phyloP scores from a whole-genome alignment of 2,329 filamentous ascomycete species.

The Xylaria sp. region DNA sequence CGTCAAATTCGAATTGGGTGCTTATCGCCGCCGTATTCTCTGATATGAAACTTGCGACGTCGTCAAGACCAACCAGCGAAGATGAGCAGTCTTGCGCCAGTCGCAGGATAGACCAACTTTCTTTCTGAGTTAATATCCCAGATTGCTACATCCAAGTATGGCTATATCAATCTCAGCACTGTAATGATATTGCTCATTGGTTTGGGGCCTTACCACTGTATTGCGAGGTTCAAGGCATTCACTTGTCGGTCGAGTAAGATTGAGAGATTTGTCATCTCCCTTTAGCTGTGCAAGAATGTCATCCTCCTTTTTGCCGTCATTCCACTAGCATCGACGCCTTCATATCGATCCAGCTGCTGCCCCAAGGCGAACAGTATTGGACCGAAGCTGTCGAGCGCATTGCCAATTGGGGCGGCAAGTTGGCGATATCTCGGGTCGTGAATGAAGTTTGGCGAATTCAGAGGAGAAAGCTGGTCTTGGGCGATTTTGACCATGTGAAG shows the following conservation, averaged over 20 bases:
- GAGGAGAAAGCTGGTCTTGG: slow-evolving; percentile 32
- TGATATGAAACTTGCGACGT: slow-evolving; percentile 34
- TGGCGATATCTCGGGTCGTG: slow-evolving; percentile 35
- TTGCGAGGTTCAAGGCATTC: slow-evolving; percentile 38
- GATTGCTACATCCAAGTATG: slow-evolving; percentile 33
- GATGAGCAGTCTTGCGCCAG: slow-evolving; percentile 37
- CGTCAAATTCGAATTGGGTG: slow-evolving; percentile 36
- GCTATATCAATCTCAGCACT: slow-evolving; percentile 22
- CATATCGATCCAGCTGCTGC: slow-evolving; percentile 28
- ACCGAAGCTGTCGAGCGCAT: slow-evolving; percentile 56
- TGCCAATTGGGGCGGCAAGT: slow-evolving; percentile 33
- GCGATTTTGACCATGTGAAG: slow-evolving; percentile 37
- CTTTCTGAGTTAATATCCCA: slow-evolving; percentile 14
- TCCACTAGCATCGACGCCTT: neutral
- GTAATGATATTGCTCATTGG: neutral
- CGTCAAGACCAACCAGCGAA: slow-evolving; percentile 34
- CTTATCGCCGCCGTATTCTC: slow-evolving; percentile 31
- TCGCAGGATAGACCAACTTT: slow-evolving; percentile 33
- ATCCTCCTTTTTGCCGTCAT: slow-evolving; percentile 28
- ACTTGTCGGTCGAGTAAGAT: slow-evolving; percentile 39
- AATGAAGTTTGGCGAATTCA: slow-evolving; percentile 11
- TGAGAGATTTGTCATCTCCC: slow-evolving; percentile 36
- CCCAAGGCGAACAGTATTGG: slow-evolving; percentile 54
- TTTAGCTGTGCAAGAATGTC: slow-evolving; percentile 34
- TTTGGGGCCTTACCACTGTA: slow-evolving; percentile 36